phyloP scores from a whole-genome alignment of 345 rosid genomes.

The Camelina neglecta region DNA sequence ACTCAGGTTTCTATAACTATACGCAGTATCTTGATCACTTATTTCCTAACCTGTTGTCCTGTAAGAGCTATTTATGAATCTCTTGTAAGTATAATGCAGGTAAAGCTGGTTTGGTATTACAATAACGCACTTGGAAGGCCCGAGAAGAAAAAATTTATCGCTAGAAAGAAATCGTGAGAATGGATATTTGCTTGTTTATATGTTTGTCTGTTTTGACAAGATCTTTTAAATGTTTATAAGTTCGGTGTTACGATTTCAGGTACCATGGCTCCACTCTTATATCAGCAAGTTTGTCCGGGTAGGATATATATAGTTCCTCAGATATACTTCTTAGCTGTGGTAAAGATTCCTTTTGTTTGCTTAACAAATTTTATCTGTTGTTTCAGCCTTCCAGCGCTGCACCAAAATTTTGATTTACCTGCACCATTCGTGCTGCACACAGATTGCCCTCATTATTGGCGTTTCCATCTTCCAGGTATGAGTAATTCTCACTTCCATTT shows the following conservation, averaged over 20 bases:
- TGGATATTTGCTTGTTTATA: neutral
- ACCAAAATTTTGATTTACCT: constrained; percentile 94
- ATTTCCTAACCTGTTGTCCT: constrained; percentile 4
- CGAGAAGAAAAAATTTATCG: constrained; percentile 80
- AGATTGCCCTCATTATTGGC: constrained; percentile 99
- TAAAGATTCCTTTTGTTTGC: constrained; percentile 12
- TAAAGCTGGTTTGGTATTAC: constrained; percentile 91
- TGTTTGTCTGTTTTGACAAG: constrained; percentile 7
- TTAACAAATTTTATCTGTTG: neutral
- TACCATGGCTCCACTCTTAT: constrained; percentile 94
- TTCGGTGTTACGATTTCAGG: constrained; percentile 49
- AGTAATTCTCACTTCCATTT: constrained; percentile 11
- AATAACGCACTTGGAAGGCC: constrained; percentile 91
- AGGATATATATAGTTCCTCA: constrained; percentile 13
- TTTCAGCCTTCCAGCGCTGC: constrained; percentile 82
- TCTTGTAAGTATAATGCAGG: constrained; percentile 51
- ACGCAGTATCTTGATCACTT: neutral
- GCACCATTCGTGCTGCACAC: constrained; percentile 93
- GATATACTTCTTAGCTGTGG: neutral
- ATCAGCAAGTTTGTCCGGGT: constrained; percentile 99
- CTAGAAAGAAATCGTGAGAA: constrained; percentile 68
- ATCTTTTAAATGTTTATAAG: constrained; percentile 25
- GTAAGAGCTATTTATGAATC: constrained; percentile 1
- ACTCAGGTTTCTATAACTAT: constrained; percentile 66
- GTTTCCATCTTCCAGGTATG: constrained; percentile 87